A percentile compares a stretch with the other conserved stretches of the same genome.
phyloP scores from a whole-genome alignment of 352 stramenopile species.

The Phytophthora colocasiae region DNA sequence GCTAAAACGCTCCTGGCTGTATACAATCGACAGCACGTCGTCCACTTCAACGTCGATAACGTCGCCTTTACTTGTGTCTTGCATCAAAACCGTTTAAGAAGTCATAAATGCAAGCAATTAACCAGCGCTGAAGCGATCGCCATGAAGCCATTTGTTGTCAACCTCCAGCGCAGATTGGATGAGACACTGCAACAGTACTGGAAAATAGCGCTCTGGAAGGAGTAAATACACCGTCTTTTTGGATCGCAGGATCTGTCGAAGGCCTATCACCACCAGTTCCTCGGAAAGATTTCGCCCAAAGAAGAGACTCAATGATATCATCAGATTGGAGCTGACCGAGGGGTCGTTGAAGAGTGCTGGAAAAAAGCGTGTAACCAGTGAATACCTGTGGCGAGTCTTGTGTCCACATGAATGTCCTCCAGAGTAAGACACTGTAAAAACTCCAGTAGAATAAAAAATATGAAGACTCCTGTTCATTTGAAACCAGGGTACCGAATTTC shows the following conservation, averaged over 20 bases:
- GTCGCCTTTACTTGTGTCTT: background rate
- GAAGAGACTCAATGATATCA: slow-evolving; percentile 13
- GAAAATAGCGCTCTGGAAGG: slow-evolving; percentile 18
- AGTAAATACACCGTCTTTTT: slow-evolving; percentile 10
- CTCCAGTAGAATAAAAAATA: slow-evolving; percentile 26
- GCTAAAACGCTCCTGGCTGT: slow-evolving; percentile 21
- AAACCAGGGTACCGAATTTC: background rate
- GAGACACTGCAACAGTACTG: slow-evolving; percentile 2
- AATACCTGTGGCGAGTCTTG: background rate
- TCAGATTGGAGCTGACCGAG: slow-evolving; percentile 1
- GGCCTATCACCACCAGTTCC: background rate
- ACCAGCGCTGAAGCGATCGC: slow-evolving; percentile 9
- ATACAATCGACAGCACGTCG: slow-evolving; percentile 37
- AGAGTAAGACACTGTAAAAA: slow-evolving; percentile 19
- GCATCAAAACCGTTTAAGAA: slow-evolving; percentile 1
- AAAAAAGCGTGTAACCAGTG: slow-evolving; percentile 17
- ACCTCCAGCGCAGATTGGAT: slow-evolving; percentile 9
- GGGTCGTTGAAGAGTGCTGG: background rate
- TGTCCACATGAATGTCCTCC: slow-evolving; percentile 1
- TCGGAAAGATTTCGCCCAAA: background rate
- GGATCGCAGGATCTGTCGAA: background rate
- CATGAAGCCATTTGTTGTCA: slow-evolving; percentile 5
- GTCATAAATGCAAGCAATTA: slow-evolving; percentile 20
- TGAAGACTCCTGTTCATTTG: slow-evolving; percentile 25
- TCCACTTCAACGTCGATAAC: slow-evolving; percentile 41